phyloP scores from a whole-genome alignment of 2,329 filamentous ascomycete genomes.

The Neospermospora avenae region DNA sequence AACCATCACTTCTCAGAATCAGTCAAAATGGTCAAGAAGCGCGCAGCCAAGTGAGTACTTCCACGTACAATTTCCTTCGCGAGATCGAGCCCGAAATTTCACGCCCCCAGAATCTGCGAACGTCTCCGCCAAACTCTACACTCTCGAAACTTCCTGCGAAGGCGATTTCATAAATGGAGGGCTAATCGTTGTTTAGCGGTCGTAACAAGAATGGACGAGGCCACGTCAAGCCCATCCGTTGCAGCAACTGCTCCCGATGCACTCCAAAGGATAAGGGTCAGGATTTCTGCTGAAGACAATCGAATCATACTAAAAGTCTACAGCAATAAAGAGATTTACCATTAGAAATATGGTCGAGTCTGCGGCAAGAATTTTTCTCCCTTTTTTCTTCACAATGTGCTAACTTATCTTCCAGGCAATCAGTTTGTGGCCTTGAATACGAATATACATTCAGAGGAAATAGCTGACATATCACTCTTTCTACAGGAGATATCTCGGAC shows the following conservation, averaged over 20 bases:
- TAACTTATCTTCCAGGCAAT: conserved; percentile 52
- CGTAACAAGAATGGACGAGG: conserved; percentile 99
- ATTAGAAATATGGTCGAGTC: conserved; percentile 99
- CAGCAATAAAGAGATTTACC: conserved; percentile 99
- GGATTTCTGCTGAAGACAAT: no score
- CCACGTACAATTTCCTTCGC: not conserved
- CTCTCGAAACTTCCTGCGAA: not conserved
- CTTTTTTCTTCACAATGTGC: no score
- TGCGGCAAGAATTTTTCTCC: conserved; percentile 49
- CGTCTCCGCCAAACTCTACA: not conserved
- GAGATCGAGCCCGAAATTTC: not conserved
- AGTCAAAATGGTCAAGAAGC: conserved; percentile 70
- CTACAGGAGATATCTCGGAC: conserved; percentile 97
- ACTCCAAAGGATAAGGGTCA: conserved; percentile 57
- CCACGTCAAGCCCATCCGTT: conserved; percentile 99
- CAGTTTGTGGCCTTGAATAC: conserved; percentile 63
- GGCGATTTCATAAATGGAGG: not conserved
- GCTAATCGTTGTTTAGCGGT: conserved; percentile 57
- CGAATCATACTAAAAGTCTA: not conserved
- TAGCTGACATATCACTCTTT: not conserved
- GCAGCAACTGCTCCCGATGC: conserved; percentile 76
- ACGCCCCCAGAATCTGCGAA: not conserved
- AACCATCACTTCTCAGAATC: conserved; percentile 41
- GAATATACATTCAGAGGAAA: not conserved
- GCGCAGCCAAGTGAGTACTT: conserved; percentile 59